Evolutionary conservation across 1,284 basidiomycete genomes (phyloP), one percentile per base, ranked within the genome.

Genomic region (Heimioporus punctisporus): DNA sequence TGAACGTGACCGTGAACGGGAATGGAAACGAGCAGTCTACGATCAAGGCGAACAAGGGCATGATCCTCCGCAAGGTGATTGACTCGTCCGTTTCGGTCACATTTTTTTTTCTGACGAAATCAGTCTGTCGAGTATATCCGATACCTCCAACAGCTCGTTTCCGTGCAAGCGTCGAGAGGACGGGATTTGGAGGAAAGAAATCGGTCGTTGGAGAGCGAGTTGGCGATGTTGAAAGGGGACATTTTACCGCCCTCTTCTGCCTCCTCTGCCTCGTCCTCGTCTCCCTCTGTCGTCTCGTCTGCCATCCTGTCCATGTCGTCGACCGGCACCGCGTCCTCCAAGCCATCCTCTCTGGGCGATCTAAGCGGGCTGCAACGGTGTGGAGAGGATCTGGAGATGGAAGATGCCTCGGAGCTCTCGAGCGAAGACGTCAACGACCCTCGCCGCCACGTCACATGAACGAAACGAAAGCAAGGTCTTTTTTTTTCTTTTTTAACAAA

Each of bases 31-130:
- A 70, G 24, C 60, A 61, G 28, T 55, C 62, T 41, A 64, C 61
- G 26, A 72, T 90, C 47, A 94, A 94, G 68, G 92, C 92, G 43
- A 95, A 95, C 74, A 95, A 95, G 77, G 92, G 92, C 40, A 91
- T 94, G 84, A 93, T 95, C 50, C 72, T 95, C 40, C 74, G 89
- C 61, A 94, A 94, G 69, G 67, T 71, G 31, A 41, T 1, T 51
- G 54, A 26, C 24, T 37, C 7, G 8, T 15, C 3, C 2, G 4
- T 3, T 12, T n/a, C 28, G 37, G 48, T 48, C 56, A 51, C 14
- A 49, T 43, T 7, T 2, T 10, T 19, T 15, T 5, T n/a, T 54
- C 48, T 64, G 56, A 68, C 41, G 1, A n/a, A 5, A 5, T 11
- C 47, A 69, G 82, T 90, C 87, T 55, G 93, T 95, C 30, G 92